Evolutionary conservation across 306 rosid species (phyloP), one percentile per base, ranked within the genome.

Genomic region (Dalbergia cultrata): DNA sequence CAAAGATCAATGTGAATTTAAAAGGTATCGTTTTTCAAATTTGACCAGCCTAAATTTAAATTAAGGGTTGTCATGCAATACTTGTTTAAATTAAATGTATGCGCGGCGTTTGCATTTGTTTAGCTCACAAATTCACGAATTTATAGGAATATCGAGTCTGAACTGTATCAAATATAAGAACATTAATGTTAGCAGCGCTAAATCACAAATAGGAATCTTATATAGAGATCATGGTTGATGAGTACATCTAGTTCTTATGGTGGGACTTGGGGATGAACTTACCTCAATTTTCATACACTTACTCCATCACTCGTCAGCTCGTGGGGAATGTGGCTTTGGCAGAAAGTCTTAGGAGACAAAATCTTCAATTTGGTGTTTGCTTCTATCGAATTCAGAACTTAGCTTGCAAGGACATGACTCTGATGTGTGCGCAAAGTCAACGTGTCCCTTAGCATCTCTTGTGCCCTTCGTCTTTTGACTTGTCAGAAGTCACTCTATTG

Each of bases 401-500:
- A 66, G 43, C 22, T 26, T 44, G 61, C 63, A 85, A 76, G 81
- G 77, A 73, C 74, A 49, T 63, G 76, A 82, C 76, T 74, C 17
- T 39, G 66, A 77, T 37, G 83, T 3, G 31, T 26, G 70, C 0
- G 8, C 53, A 86, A 87, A 78, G 96, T 91, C 96, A 91, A 91
- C 86, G 81, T 13, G 85, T 74, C 81, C 49, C 47, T 58, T 76
- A 76, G 83, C 85, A 52, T 80, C 61, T 44, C 11, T 82, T 56
- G 84, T 82, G 86, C 60, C 26, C 37, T 66, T 66, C 72, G 71
- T 68, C 83, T 77, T 84, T 91, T 83, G 93, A 89, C 96, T 44
- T 86, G 92, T 87, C 93, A 90, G 95, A 70, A 83, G 47, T 72
- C 21, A 50, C 80, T 53, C 26, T 33, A 14, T 86, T 82, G 90